Base-by-base conservation (phyloP, 352 stramenopile genomes). In the Phytophthora uliginosa region DNA sequence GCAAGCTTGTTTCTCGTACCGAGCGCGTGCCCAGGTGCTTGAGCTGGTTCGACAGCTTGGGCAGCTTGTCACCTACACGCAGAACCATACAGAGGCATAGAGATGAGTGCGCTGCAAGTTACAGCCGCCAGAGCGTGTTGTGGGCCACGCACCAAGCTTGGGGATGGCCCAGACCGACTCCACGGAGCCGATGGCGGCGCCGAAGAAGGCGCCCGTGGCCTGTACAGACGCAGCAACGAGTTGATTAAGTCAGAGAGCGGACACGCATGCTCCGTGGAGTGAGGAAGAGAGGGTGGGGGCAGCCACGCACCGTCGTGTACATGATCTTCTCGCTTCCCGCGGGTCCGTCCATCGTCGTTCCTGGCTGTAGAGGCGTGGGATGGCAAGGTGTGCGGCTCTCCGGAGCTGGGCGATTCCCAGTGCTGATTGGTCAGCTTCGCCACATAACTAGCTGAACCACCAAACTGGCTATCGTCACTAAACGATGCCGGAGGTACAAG, bases 161-260 rank as follows among this genome's bases (percentile, higher is more conserved):
- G 90, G 90, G 66, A 97, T 95, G 59, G 82, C 81, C 90, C 90
- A 97, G 47, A 97, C 90, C 4, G 90, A 95, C 80, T 97, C 89
- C 34, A 96, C 71, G 22, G 88, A 90, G 65, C 90, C 90, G 47
- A 83, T 67, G 65, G 88, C 81, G 4, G 83, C 77, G 62, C 90
- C 90, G 63, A 93, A 94, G 71, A 96, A 95, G 34, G 87, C 88
- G 47, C 90, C 90, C 2, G 83, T 86, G 53, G 75, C 85, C 88
- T 95, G 67, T 54, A 54, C 47, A 45, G 51, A 56, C 38, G n/a
- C 10, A 54, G 2, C 10, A 36, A 54, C 15, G 12, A 17, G 31
- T 18, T 15, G 13, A 13, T 20, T 52, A 6, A 51, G 59, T 74
- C 7, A 71, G 20, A 31, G 17, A 31, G 1, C 33, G 7, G 3